phyloP scores from a whole-genome alignment of 495 filamentous ascomycete genomes.

The Aspergillus diversus region DNA sequence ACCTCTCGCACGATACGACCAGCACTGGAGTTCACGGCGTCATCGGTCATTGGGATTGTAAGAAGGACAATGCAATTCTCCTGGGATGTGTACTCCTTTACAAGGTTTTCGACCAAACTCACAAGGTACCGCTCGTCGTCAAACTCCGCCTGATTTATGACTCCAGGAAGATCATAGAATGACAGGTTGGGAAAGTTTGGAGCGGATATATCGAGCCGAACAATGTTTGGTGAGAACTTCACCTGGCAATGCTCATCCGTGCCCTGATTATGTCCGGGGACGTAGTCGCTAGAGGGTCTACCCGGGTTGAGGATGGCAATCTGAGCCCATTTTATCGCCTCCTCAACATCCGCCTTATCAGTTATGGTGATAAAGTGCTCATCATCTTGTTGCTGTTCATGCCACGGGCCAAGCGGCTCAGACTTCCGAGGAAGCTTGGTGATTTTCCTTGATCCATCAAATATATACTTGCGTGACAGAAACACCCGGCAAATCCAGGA shows the following conservation, averaged over 20 bases:
- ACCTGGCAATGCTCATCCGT: constrained; percentile 43
- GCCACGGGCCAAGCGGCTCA: constrained; percentile 52
- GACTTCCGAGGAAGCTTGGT: constrained; percentile 27
- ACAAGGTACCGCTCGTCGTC: constrained; percentile 68
- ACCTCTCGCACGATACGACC: constrained; percentile 60
- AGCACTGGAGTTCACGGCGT: constrained; percentile 72
- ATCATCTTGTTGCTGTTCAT: constrained; percentile 37
- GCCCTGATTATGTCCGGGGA: constrained; percentile 47
- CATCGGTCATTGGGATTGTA: constrained; percentile 73
- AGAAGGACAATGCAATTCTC: constrained; percentile 72
- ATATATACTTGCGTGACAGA: constrained; percentile 61
- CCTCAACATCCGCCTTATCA: constrained; percentile 55
- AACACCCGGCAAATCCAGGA: constrained; percentile 66
- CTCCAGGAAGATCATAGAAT: constrained; percentile 81
- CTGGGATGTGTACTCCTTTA: constrained; percentile 65
- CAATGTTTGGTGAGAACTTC: constrained; percentile 77
- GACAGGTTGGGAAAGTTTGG: constrained; percentile 69
- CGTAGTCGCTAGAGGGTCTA: constrained; percentile 45
- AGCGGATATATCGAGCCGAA: constrained; percentile 72
- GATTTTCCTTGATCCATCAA: constrained; percentile 33
- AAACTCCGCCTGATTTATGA: constrained; percentile 67
- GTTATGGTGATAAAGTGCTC: constrained; percentile 45
- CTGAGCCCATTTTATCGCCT: constrained; percentile 69
- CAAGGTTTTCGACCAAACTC: constrained; percentile 67
- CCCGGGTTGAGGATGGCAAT: constrained; percentile 69